Base-by-base conservation (phyloP, 2,329 filamentous ascomycete species). In the Neonectria sp. region DNA sequence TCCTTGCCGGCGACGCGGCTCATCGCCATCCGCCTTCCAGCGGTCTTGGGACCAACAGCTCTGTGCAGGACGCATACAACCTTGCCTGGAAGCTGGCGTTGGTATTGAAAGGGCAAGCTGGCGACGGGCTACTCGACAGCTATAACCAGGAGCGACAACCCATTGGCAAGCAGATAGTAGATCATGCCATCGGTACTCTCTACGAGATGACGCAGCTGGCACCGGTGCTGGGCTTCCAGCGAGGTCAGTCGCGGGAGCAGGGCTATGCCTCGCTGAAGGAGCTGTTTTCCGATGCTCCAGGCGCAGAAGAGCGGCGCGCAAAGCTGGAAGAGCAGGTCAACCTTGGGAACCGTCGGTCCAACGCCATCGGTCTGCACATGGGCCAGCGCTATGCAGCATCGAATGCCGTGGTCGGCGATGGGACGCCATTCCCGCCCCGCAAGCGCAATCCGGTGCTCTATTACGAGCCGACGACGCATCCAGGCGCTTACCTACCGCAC, bases 11-110 rank as follows among this genome's bases (percentile, higher is more conserved):
- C 17, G 88, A 90, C 65, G 85, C 88, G 0, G 85, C 86, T 1
- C 87, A 90, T 71, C 82, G 87, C 2, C 88, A 90, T 70, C 87
- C 88, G 1, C 88, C 88, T 0, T 79, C 85, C n/a, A 88, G 89
- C 71, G 88, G 86, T 0, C 80, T 89, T 0, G 87, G 88, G 3
- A 86, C 83, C 45, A 89, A 89, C 71, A 90, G 87, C 1, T 89
- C 87, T 68, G 85, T 88, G 33, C 85, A 87, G 71, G 86, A 88
- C 68, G 85, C 86, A 1, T 87, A 82, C 73, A 88, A 89, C 69
- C 79, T 89, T 1, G 85, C 85, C 3, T 89, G 86, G 86, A 89
- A 88, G 66, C 78, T 88, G 12, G 82, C 83, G 3, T 84, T 84
- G 62, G 86, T 86, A 6, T 55, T 74, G 43, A 76, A 65, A 15